phyloP scores from a whole-genome alignment of 345 rosid species.

The Boechera stricta region DNA sequence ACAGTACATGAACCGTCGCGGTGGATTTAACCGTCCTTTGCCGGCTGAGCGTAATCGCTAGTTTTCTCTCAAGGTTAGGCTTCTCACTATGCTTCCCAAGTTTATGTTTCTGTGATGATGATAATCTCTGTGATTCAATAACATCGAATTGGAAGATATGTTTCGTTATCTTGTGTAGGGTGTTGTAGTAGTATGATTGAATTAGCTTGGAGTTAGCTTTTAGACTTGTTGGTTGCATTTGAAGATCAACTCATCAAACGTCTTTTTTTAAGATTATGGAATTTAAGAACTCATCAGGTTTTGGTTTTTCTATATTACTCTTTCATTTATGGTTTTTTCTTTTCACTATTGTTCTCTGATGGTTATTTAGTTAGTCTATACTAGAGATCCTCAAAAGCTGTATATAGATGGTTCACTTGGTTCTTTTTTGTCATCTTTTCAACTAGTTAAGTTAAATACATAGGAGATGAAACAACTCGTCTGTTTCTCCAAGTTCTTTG shows the following conservation, averaged over 20 bases:
- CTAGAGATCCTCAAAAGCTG: not conserved
- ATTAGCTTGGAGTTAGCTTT: not conserved
- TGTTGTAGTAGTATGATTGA: not conserved
- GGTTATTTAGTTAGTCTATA: not conserved
- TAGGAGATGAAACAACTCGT: not conserved
- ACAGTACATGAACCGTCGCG: conserved; percentile 95
- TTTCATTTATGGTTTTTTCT: not conserved
- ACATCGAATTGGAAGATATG: not conserved
- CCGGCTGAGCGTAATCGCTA: conserved; percentile 82
- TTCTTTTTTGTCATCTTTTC: not conserved
- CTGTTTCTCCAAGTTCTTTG: not conserved
- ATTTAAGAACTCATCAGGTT: not conserved
- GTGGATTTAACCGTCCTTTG: conserved; percentile 91
- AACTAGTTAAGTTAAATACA: not conserved
- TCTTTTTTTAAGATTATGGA: not conserved
- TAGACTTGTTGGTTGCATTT: conserved; percentile 21
- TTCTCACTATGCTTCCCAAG: conserved; percentile 16
- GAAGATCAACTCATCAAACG: not conserved
- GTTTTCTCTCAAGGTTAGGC: conserved; percentile 50
- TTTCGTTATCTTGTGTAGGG: not conserved
- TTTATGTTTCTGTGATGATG: not conserved
- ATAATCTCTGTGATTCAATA: not conserved
- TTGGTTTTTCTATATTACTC: not conserved
- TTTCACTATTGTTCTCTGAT: not conserved
- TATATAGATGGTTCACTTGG: not conserved